A percentile compares a stretch with the other conserved stretches of the same genome.
Evolutionary conservation across 208 protist species (phyloP).

Genomic region (Trypanosoma platydactyli): DNA sequence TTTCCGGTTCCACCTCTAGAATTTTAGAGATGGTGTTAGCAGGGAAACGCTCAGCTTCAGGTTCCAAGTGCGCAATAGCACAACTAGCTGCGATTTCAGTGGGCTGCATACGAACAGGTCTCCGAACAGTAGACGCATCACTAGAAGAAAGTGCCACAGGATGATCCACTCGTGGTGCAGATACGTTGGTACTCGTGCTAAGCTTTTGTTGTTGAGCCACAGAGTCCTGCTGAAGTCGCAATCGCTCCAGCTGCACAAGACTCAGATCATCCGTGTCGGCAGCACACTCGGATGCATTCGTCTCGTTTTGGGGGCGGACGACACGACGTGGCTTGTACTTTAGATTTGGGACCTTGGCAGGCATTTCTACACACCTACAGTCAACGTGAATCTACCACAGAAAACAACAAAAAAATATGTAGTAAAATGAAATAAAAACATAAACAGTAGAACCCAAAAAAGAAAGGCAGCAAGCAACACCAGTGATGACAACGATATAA

Average conservation of each 20-base stretch:
- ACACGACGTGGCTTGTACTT: constrained; percentile 73
- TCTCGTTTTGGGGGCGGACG: constrained; percentile 32
- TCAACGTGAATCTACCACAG: not conserved
- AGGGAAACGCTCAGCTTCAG: constrained; percentile 41
- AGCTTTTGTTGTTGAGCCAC: constrained; percentile 6
- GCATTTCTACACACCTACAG: constrained; percentile 32
- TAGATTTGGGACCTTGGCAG: constrained; percentile 63
- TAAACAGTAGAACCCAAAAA: not conserved
- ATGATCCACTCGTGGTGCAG: not conserved
- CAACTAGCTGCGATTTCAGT: not conserved
- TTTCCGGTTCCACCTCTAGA: constrained; percentile 21
- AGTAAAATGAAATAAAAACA: constrained; percentile 4
- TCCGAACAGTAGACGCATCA: constrained; percentile 4
- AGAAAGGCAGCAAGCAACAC: not conserved
- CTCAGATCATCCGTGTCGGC: constrained; percentile 40
- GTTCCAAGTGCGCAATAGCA: constrained; percentile 18
- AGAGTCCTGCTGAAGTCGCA: constrained; percentile 50
- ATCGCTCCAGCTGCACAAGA: constrained; percentile 56
- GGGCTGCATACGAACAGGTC: not conserved
- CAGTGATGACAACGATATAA: too few relatives aligned
- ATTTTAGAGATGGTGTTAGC: constrained; percentile 61
- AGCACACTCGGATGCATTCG: constrained; percentile 16
- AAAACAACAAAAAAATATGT: not conserved
- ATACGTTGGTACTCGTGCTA: not conserved
- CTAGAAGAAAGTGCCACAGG: not conserved